Percentiles rank a stretch among this genome's conserved stretches.
These are phyloP conservation scores for Oryza meyeriana DNA, from an alignment of 176 grass and related monocot species.

Conservation along the genomic window DNA sequence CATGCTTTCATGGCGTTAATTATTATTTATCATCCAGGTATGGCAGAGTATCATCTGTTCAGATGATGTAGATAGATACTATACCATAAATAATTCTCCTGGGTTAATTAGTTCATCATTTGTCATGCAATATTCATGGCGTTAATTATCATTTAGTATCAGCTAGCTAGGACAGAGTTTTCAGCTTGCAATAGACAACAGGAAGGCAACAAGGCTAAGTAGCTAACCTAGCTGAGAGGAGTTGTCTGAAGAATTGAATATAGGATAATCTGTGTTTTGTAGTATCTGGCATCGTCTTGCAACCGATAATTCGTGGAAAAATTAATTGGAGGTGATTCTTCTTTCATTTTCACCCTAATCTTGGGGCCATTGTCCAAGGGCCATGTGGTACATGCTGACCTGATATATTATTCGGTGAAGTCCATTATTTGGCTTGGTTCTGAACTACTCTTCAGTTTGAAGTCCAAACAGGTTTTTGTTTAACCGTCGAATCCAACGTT, in stretches of 20 bases:
- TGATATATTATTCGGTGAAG: too few species aligned
- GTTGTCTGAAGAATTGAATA: not conserved
- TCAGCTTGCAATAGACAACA: constrained; percentile 27
- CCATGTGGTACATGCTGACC: not conserved
- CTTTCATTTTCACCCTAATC: constrained; percentile 9
- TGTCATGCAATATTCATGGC: not conserved
- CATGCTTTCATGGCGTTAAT: not conserved
- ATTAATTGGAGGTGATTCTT: constrained; percentile 20
- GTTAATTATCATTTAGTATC: not conserved
- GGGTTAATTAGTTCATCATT: not conserved
- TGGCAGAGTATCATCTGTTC: too few species aligned
- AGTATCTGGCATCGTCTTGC: not conserved
- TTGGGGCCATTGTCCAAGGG: not conserved
- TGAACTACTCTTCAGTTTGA: not conserved
- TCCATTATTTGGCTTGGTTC: not conserved
- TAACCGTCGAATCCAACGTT: not conserved
- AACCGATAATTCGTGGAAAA: not conserved
- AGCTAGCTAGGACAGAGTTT: constrained; percentile 17
- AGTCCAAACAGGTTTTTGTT: not conserved
- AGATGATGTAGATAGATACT: too few species aligned
- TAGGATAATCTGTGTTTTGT: constrained; percentile 7
- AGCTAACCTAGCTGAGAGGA: not conserved
- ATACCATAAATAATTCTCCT: not conserved
- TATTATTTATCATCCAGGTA: not conserved
- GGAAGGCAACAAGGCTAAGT: constrained; percentile 26